phyloP scores from a whole-genome alignment of 768 basidiomycete species.

The Pilatotrama ljubarskyi region DNA sequence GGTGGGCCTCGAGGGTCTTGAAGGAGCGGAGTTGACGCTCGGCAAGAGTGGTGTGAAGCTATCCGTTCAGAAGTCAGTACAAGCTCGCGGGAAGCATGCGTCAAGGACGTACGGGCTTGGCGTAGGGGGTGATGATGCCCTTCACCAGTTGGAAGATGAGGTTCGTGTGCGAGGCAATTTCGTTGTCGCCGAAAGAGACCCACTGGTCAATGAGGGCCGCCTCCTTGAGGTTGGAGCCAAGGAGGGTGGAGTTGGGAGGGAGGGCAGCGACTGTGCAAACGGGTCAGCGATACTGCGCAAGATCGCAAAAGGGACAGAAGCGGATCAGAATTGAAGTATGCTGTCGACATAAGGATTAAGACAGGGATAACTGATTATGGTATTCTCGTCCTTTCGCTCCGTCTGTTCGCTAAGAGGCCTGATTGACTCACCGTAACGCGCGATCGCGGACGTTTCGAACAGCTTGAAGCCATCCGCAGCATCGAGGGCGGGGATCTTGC shows the following conservation, averaged over 20 bases:
- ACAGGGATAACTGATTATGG: constrained; percentile 69
- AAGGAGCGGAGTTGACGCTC: constrained; percentile 62
- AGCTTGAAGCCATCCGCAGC: constrained; percentile 74
- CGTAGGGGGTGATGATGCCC: constrained; percentile 63
- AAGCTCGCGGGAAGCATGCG: background rate
- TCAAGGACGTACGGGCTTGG: constrained; percentile 67
- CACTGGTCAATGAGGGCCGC: constrained; percentile 84
- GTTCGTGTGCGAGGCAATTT: constrained; percentile 46
- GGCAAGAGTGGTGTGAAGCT: constrained; percentile 59
- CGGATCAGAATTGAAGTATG: constrained; percentile 36
- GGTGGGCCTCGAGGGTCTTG: constrained; percentile 68
- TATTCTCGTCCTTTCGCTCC: constrained; percentile 41
- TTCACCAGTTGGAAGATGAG: constrained; percentile 45
- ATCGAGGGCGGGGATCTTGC: constrained; percentile 86
- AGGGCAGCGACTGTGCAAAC: constrained; percentile 63
- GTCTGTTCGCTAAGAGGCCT: background rate
- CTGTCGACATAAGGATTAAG: constrained; percentile 51
- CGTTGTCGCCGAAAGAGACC: constrained; percentile 70
- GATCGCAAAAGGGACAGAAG: constrained; percentile 2
- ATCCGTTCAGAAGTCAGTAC: constrained; percentile 2
- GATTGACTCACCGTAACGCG: constrained; percentile 78
- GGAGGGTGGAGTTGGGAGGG: constrained; percentile 75
- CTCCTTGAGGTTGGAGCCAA: constrained; percentile 65
- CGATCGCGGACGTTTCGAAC: constrained; percentile 78
- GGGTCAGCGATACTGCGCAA: constrained; percentile 17